A percentile compares a stretch with the other conserved stretches of the same genome.
Evolutionary conservation across 164 flowering plant species (phyloP).

Genomic region (Amborella trichopoda): DNA sequence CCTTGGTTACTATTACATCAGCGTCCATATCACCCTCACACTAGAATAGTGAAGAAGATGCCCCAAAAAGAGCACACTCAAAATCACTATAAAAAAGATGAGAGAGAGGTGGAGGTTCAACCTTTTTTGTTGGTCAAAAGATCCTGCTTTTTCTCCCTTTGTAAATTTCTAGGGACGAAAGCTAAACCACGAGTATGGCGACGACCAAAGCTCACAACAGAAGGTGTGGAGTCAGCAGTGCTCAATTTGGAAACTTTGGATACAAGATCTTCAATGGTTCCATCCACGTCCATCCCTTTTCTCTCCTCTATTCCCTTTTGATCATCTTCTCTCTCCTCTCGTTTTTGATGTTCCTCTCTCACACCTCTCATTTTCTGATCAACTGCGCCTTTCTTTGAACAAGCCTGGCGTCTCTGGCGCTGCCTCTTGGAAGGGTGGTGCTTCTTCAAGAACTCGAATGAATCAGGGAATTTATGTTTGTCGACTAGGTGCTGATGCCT

Average conservation of each 20-base stretch:
- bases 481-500: slow-evolving; percentile 88
- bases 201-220: slow-evolving; percentile 76
- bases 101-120: too few species aligned
- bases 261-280: slow-evolving; percentile 46
- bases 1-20: too few species aligned
- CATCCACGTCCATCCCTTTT: slow-evolving; percentile 59
- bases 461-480: slow-evolving; percentile 74
- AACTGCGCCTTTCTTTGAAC: neutral
- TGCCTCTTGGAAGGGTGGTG: slow-evolving; percentile 62
- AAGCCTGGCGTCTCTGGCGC: slow-evolving; percentile 24
- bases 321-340: slow-evolving; percentile 11
- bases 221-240: slow-evolving; percentile 53
- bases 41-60: too few species aligned
- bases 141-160: slow-evolving; percentile 25
- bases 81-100: too few species aligned
- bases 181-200: slow-evolving; percentile 63
- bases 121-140: too few species aligned
- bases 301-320: slow-evolving; percentile 18
- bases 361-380: too few species aligned
- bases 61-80: too few species aligned
- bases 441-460: slow-evolving; percentile 81
- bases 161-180: slow-evolving; percentile 64
- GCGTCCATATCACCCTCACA: too few species aligned
- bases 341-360: slow-evolving; percentile 15
- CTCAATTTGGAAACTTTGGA: slow-evolving; percentile 67